Conservation (phyloP, 2,329 filamentous ascomycete genomes). For the Phialophora expanda region DNA sequence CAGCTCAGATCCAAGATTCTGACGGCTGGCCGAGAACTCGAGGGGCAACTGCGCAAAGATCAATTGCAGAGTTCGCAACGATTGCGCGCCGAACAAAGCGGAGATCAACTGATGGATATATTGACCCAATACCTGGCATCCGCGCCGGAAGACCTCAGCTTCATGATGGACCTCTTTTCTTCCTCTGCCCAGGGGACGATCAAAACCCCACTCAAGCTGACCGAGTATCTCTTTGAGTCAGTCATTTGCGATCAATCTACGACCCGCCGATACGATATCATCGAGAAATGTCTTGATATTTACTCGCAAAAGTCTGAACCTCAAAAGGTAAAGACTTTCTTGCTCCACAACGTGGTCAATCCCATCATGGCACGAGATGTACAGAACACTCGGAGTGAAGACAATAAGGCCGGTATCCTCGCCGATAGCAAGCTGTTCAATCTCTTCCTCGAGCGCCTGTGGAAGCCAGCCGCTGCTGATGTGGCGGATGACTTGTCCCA, state of each 20-base stretch:
- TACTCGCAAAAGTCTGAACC: conserved; percentile 79
- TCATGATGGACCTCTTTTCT: conserved; percentile 83
- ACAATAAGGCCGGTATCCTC: conserved; percentile 68
- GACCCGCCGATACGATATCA: conserved; percentile 80
- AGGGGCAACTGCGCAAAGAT: conserved; percentile 73
- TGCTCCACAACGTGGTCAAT: conserved; percentile 90
- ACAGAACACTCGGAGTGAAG: conserved; percentile 74
- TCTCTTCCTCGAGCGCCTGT: conserved; percentile 87
- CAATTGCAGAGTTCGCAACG: conserved; percentile 73
- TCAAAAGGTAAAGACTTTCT: conserved; percentile 90
- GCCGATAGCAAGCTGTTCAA: conserved; percentile 89
- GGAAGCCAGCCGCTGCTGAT: conserved; percentile 79
- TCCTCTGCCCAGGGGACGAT: conserved; percentile 82
- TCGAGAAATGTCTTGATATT: conserved; percentile 84
- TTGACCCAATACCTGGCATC: conserved; percentile 79
- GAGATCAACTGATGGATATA: conserved; percentile 84
- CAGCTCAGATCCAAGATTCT: conserved; percentile 65
- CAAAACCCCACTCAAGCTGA: conserved; percentile 74
- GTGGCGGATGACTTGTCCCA: conserved; percentile 81
- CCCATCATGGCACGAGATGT: conserved; percentile 97
- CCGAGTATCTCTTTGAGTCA: conserved; percentile 80
- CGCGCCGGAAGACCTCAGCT: conserved; percentile 77
- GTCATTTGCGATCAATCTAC: conserved; percentile 85
- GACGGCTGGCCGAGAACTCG: conserved; percentile 75
- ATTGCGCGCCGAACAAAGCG: conserved; percentile 84